Conservation (phyloP, 257 asterid genomes). For the Parsonsia alboflavescens region DNA sequence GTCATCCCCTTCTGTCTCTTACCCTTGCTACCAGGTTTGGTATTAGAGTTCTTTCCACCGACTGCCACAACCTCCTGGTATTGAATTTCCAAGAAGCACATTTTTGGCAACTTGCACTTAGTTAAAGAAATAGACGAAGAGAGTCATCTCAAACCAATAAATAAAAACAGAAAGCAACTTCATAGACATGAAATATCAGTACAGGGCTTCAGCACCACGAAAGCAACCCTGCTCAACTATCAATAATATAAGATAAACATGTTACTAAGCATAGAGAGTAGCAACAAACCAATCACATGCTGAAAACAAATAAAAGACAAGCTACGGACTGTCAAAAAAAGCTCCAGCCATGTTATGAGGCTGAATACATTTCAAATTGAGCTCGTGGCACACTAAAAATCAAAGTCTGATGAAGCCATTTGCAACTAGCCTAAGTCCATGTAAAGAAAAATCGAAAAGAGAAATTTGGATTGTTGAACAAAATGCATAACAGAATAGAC, state of each 20-base stretch:
- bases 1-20: slow-evolving; percentile 63
- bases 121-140: background rate
- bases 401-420: background rate
- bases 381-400: background rate
- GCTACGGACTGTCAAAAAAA: background rate
- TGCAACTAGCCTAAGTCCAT: background rate
- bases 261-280: background rate
- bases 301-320: background rate
- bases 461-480: background rate
- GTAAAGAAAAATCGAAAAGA: background rate
- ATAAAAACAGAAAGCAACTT: background rate
- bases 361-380: background rate
- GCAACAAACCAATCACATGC: background rate
- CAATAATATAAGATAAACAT: background rate
- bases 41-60: slow-evolving; percentile 61
- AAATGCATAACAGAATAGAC: background rate
- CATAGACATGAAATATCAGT: background rate
- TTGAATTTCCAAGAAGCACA: slow-evolving; percentile 18
- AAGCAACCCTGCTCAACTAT: background rate
- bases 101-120: slow-evolving; percentile 9
- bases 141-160: background rate
- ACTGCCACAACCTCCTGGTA: slow-evolving; percentile 78
- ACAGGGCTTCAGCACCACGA: background rate
- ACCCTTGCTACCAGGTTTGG: slow-evolving; percentile 62
- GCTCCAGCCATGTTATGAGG: background rate